A percentile compares a stretch with the other conserved stretches of the same genome.
phyloP scores from a whole-genome alignment of 805 yeast species.

The Saturnispora diversa region DNA sequence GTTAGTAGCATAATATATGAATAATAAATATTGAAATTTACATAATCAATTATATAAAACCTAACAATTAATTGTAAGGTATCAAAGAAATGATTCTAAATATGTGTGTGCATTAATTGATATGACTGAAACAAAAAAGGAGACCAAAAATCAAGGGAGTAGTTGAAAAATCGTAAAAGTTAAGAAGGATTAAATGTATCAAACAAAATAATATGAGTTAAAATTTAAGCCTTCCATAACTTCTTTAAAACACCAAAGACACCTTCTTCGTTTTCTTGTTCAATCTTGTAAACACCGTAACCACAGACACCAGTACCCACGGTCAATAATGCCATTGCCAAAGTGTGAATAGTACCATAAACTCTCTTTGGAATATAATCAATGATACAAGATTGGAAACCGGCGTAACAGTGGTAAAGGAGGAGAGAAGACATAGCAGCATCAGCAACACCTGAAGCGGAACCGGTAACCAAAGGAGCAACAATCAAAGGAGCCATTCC shows the following conservation, averaged over 20 bases:
- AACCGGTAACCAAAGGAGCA: slow-evolving; percentile 52
- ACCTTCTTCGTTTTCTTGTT: slow-evolving; percentile 60
- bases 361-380: slow-evolving; percentile 75
- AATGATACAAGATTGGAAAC: slow-evolving; percentile 68
- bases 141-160: background rate
- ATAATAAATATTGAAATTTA: too few relatives aligned
- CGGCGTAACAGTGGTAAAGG: slow-evolving; percentile 59
- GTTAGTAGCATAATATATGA: too few relatives aligned
- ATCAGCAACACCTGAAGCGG: slow-evolving; percentile 48
- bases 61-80: too few relatives aligned
- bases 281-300: slow-evolving; percentile 66
- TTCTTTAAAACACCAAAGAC: slow-evolving; percentile 37
- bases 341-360: slow-evolving; percentile 55
- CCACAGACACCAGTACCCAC: slow-evolving; percentile 58
- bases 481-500: slow-evolving; percentile 57
- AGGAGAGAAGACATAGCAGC: slow-evolving; percentile 46
- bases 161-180: too few relatives aligned
- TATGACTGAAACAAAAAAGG: background rate
- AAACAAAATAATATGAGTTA: background rate
- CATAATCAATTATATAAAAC: too few relatives aligned
- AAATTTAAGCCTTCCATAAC: slow-evolving; percentile 27
- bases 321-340: slow-evolving; percentile 51
- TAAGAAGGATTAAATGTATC: too few relatives aligned
- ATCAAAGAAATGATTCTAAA: too few relatives aligned
- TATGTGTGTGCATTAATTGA: too few relatives aligned